Conservation (phyloP, 2,329 filamentous ascomycete species). For the Dactylonectria macrodidyma region DNA sequence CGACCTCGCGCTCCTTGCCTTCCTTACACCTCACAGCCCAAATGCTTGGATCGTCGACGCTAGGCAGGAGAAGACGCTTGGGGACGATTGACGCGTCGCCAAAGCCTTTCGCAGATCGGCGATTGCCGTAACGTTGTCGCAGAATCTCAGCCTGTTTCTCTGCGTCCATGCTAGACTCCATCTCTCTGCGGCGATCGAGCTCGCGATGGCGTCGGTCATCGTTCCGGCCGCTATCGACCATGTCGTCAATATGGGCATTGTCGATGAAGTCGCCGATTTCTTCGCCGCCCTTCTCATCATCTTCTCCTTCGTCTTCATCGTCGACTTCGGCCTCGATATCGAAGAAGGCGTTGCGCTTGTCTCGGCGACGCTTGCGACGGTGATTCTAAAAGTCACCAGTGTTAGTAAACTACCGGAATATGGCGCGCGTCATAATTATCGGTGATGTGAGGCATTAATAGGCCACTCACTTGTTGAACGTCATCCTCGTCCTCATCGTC, state of each 20-base stretch:
- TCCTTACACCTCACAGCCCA: conserved; percentile 95
- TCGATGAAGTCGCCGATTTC: conserved; percentile 88
- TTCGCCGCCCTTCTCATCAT: conserved; percentile 91
- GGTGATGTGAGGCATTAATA: neutral
- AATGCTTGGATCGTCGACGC: conserved; percentile 95
- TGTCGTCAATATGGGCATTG: conserved; percentile 91
- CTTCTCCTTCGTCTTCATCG: conserved; percentile 89
- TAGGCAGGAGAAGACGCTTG: conserved; percentile 88
- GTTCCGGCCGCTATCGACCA: conserved; percentile 83
- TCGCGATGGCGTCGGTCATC: conserved; percentile 96
- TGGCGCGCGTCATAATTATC: too few species aligned
- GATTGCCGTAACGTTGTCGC: conserved; percentile 89
- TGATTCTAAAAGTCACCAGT: conserved; percentile 63
- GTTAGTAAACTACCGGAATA: conserved; percentile 2
- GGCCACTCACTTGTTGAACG: conserved; percentile 72
- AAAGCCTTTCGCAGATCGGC: conserved; percentile 74
- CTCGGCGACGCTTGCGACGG: conserved; percentile 85
- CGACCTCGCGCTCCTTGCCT: conserved; percentile 93
- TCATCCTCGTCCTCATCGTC: conserved; percentile 77
- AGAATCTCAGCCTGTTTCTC: conserved; percentile 92
- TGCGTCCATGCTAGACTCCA: conserved; percentile 89
- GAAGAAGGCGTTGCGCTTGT: conserved; percentile 87
- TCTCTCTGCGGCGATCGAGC: conserved; percentile 91
- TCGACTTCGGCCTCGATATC: conserved; percentile 99
- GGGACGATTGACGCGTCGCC: conserved; percentile 84